Percentiles rank a stretch among this genome's conserved stretches.
Evolutionary conservation across 2,329 filamentous ascomycete species (phyloP).

Genomic region (Trichophyton benhamiae): DNA sequence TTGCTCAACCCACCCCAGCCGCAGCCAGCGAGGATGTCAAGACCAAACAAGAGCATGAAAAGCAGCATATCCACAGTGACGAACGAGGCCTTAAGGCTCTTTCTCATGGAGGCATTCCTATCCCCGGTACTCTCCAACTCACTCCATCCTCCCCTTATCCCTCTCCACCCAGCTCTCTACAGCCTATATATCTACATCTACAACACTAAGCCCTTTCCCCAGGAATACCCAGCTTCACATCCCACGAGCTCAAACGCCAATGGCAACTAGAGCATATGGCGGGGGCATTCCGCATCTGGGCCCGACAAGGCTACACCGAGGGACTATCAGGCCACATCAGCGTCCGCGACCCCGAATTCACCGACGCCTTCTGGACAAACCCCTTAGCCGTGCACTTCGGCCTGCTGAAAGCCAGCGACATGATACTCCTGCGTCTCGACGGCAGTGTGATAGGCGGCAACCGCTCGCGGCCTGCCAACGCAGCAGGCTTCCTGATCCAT

Average conservation of each 20-base stretch:
- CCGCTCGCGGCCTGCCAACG: conserved; percentile 30
- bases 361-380: conserved; percentile 21
- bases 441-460: conserved; percentile 19
- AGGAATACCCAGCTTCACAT: conserved; percentile 20
- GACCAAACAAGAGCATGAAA: conserved; percentile 5
- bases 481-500: conserved; percentile 39
- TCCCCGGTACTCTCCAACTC: conserved; percentile 7
- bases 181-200: not conserved
- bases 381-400: conserved; percentile 36
- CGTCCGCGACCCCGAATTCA: conserved; percentile 15
- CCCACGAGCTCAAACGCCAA: conserved; percentile 25
- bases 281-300: conserved; percentile 39
- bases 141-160: not conserved
- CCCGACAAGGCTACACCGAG: conserved; percentile 36
- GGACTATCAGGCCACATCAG: conserved; percentile 39
- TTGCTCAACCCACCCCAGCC: conserved; percentile 11
- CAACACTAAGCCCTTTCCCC: not conserved
- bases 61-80: conserved; percentile 17
- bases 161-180: no score
- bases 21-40: conserved; percentile 10
- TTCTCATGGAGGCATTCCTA: conserved; percentile 15
- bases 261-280: conserved; percentile 35
- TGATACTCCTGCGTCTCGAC: conserved; percentile 34
- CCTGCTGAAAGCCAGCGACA: conserved; percentile 31
- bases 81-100: conserved; percentile 18